Evolutionary conservation across 306 rosid species (phyloP), one percentile per base, ranked within the genome.

Genomic region (Chamaecrista fasciculata): DNA sequence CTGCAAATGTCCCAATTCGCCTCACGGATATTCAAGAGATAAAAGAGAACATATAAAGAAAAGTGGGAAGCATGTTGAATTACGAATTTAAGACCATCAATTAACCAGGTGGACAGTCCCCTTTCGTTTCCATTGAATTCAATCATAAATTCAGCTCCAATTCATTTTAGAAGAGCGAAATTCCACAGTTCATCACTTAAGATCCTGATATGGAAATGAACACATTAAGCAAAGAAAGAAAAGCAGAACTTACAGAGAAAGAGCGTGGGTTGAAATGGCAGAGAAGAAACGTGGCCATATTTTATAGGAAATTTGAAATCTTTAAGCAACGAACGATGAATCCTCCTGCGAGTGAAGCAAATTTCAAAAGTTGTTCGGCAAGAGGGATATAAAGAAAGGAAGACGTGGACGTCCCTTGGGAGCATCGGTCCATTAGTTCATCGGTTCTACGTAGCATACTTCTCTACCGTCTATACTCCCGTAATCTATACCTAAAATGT

Each of bases 271-370:
- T 63, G 40, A 63, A 37, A 55, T 68, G 79, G 46, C 71, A 67
- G 29, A 77, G 83, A 67, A 78, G 11, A 75, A 71, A 61, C 70
- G 68, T 56, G 31, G 83, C 64, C 85, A 75, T 69, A 57, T 1
- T 11, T 26, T 36, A 20, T 34, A 4, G 29, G 20, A 47, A 62
- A 36, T 16, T 24, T 19, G 6, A 1, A 23, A 50, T 16, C n/a
- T 25, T 34, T 10, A 33, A 19, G 69, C 51, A 53, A 31, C 11
- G 44, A 55, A 69, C 11, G 44, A 55, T 55, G 28, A 28, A 31
- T 40, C 19, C 34, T 69, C 4, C 16, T 36, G 33, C n/a, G 20
- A n/a, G n/a, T 20, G 3, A 47, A 47, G 20, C 43, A 65, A 9
- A 14, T 10, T 47, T 10, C 25, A 14, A 11, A 3, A 5, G 19